Evolutionary conservation across 129 eudicot genomes (phyloP), one percentile per base, ranked within the genome.

Genomic region (Escallonia rubra): DNA sequence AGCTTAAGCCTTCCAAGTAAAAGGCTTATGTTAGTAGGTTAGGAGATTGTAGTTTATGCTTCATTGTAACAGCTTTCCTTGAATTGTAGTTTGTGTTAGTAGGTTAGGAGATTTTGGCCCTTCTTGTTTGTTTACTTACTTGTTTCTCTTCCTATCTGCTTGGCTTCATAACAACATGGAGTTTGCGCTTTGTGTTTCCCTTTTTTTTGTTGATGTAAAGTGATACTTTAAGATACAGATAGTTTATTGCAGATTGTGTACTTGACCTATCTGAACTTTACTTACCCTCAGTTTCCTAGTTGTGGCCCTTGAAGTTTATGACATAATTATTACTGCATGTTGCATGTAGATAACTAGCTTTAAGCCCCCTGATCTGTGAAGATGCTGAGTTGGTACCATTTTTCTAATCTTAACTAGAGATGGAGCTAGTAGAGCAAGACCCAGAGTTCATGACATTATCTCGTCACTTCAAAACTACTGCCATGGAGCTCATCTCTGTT

Each of bases 391-490:
- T 74, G 43, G 39, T 78, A 70, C 69, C 64, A 2, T 77, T 48
- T 58, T 79, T 67, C 6, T 68, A 4, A 60, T 88, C 43, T 71
- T 60, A 55, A 68, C 67, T 62, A 93, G 98, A 89, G 87, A 84
- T 89, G 96, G 98, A 93, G 81, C 90, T 79, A 80, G 95, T 90
- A 62, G 96, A 89, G 75, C 96, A 93, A 71, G 96, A 93, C 71
- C 92, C 95, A 49, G 98, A 93, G 72, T 89, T 89, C 68, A 69
- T 86, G 40, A 79, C 92, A 57, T 57, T 93, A 41, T 87, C 98
- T 56, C 94, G 96, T 61, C 96, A 93, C 79, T 93, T 93, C 67
- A 93, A 93, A 86, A 85, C 80, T 51, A 89, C 95, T 57, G 96
- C 98, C 57, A 82, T 82, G 91, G 96, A 93, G 80, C 98, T 93